Percentiles rank a stretch among this genome's conserved stretches.
Evolutionary conservation across 2,329 filamentous ascomycete genomes (phyloP).

Genomic region (Gliomastix tumulicola): DNA sequence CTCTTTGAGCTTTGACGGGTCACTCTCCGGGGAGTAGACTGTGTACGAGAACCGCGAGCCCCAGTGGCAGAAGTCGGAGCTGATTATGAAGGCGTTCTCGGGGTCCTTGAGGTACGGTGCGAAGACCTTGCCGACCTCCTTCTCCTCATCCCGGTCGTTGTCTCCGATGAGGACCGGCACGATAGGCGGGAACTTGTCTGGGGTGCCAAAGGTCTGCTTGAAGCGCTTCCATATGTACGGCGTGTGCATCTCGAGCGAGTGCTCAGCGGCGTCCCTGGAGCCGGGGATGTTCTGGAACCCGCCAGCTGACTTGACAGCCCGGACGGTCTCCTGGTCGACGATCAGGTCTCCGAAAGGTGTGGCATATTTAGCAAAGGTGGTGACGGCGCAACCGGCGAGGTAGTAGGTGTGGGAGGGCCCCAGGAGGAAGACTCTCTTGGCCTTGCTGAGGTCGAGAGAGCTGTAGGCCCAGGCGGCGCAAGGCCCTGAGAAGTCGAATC

Average conservation of each 20-base stretch:
- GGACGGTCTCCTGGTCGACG: conserved; percentile 53
- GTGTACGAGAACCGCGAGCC: conserved; percentile 75
- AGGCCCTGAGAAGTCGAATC: conserved; percentile 84
- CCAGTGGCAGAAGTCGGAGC: conserved; percentile 98
- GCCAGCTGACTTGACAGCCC: conserved; percentile 33
- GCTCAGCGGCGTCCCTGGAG: conserved; percentile 69
- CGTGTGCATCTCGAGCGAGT: conserved; percentile 94
- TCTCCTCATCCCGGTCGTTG: conserved; percentile 58
- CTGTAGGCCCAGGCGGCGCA: conserved; percentile 96
- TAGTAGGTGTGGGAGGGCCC: conserved; percentile 89
- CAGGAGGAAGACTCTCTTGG: conserved; percentile 84
- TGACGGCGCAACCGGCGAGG: conserved; percentile 69
- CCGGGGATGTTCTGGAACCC: conserved; percentile 49
- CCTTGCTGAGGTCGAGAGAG: conserved; percentile 70
- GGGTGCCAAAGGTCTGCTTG: conserved; percentile 38
- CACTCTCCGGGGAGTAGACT: conserved; percentile 53
- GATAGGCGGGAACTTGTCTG: conserved; percentile 60
- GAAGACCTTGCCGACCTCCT: conserved; percentile 60
- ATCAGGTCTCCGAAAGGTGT: conserved; percentile 68
- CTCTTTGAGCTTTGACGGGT: conserved; percentile 29
- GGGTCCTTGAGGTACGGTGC: conserved; percentile 72
- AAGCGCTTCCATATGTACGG: conserved; percentile 84
- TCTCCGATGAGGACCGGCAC: conserved; percentile 83
- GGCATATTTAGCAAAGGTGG: conserved; percentile 61
- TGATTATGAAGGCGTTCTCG: conserved; percentile 76